A percentile compares a stretch with the other conserved stretches of the same genome.
These are phyloP conservation scores for Amylocystis lapponica DNA, from an alignment of 768 basidiomycete genomes.

Conservation along the genomic window DNA sequence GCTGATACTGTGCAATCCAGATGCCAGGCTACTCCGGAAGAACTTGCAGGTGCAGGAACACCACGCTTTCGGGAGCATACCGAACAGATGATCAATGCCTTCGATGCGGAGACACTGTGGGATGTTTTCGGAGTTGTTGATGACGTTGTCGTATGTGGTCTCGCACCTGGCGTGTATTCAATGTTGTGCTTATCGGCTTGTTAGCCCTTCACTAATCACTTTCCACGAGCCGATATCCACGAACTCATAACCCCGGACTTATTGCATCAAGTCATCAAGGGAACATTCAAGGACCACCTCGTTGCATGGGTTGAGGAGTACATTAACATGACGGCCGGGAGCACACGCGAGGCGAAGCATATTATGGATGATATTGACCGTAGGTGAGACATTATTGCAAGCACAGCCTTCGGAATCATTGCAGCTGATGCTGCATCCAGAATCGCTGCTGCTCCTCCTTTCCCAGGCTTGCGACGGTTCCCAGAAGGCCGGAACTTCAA, in stretches of 20 bases:
- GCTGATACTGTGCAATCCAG: neutral
- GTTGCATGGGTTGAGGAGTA: constrained; percentile 28
- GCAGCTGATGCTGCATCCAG: constrained; percentile 2
- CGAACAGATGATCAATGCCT: constrained; percentile 9
- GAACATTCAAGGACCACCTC: constrained; percentile 31
- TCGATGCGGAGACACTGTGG: constrained; percentile 19
- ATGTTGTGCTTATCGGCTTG: neutral
- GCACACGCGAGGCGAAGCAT: neutral
- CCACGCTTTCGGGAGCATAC: constrained; percentile 14
- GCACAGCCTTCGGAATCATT: neutral
- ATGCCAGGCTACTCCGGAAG: constrained; percentile 2
- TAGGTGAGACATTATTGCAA: neutral
- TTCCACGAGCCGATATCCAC: constrained; percentile 26
- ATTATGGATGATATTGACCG: constrained; percentile 15
- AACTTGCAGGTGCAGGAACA: neutral
- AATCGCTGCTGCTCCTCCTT: constrained; percentile 13
- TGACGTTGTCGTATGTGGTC: constrained; percentile 18
- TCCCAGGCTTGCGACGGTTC: constrained; percentile 14
- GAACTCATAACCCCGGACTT: constrained; percentile 24
- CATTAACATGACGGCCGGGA: constrained; percentile 10
- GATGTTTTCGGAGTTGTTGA: constrained; percentile 20
- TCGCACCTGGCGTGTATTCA: neutral
- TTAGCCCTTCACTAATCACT: constrained; percentile 16
- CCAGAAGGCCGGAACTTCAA: constrained; percentile 18
- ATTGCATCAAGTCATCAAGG: constrained; percentile 29